Evolutionary conservation across 2,329 filamentous ascomycete genomes (phyloP).

Genomic region (Rhynchosporium graminicola): DNA sequence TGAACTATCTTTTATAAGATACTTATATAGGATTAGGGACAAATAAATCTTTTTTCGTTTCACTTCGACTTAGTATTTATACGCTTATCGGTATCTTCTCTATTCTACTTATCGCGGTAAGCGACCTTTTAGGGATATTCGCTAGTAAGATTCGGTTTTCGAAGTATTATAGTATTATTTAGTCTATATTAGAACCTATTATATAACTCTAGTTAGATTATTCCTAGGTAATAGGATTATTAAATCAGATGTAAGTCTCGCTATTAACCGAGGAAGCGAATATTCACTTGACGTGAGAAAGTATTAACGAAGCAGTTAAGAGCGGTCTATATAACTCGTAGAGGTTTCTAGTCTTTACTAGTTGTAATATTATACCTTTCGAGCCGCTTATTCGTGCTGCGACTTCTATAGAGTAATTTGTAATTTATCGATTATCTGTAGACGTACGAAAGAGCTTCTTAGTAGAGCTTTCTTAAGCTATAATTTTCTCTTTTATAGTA

Average conservation of each 20-base stretch:
- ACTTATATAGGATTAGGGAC: too few species aligned
- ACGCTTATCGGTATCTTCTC: slow-evolving; percentile 22
- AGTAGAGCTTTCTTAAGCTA: slow-evolving; percentile 8
- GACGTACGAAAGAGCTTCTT: slow-evolving; percentile 13
- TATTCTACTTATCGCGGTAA: background rate
- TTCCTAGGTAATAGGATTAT: slow-evolving; percentile 21
- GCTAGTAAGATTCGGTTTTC: slow-evolving; percentile 23
- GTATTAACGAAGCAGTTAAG: slow-evolving; percentile 10
- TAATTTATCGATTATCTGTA: background rate
- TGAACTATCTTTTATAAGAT: too few species aligned
- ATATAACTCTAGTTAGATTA: slow-evolving; percentile 27
- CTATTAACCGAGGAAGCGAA: slow-evolving; percentile 11
- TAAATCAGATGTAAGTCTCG: slow-evolving; percentile 15
- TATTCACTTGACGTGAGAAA: slow-evolving; percentile 13
- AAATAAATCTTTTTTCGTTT: too few species aligned
- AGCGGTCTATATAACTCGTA: background rate
- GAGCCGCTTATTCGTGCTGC: slow-evolving; percentile 8
- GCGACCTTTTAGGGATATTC: slow-evolving; percentile 21
- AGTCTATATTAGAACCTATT: slow-evolving; percentile 20
- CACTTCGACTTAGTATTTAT: slow-evolving; percentile 20
- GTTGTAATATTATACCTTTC: background rate
- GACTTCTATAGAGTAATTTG: background rate
- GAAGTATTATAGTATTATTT: slow-evolving; percentile 18
- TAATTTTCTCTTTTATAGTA: too few species aligned
- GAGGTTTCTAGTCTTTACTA: slow-evolving; percentile 1